Evolutionary conservation across 305 asterid genomes (phyloP).

Genomic region (Rubia peregrina): DNA sequence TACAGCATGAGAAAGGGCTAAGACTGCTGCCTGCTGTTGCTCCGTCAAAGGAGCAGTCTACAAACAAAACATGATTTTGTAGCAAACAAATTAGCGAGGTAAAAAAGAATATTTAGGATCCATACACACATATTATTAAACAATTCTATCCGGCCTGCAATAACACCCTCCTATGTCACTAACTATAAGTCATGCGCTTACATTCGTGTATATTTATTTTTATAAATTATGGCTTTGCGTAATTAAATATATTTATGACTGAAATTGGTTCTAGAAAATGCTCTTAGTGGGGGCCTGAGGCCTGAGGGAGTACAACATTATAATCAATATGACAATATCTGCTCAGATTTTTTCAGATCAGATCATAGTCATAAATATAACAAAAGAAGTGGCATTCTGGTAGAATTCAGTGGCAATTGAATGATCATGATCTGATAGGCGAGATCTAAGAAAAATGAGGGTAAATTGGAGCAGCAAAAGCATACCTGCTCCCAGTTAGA

Average conservation of each 20-base stretch:
- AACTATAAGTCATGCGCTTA: not conserved
- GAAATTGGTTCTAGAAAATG: not conserved
- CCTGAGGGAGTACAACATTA: not conserved
- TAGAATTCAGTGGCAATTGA: not conserved
- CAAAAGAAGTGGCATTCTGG: not conserved
- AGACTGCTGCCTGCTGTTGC: conserved; percentile 81
- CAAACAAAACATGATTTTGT: conserved; percentile 6
- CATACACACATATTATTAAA: not conserved
- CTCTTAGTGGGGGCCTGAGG: not conserved
- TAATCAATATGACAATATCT: not conserved
- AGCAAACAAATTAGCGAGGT: not conserved
- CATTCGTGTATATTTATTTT: not conserved
- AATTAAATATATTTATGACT: not conserved
- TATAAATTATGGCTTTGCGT: not conserved
- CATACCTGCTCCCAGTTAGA: conserved; percentile 92
- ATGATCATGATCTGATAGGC: not conserved
- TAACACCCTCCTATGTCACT: not conserved
- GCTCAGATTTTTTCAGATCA: not conserved
- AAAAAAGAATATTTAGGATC: not conserved
- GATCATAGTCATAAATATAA: not conserved
- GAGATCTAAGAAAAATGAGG: not conserved
- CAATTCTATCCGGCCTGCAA: too few species aligned
- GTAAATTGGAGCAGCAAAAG: not conserved
- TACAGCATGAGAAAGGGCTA: conserved; percentile 90
- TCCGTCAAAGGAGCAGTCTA: conserved; percentile 94